Evolutionary conservation across 768 basidiomycete genomes (phyloP).

Genomic region (Galerina marginata): DNA sequence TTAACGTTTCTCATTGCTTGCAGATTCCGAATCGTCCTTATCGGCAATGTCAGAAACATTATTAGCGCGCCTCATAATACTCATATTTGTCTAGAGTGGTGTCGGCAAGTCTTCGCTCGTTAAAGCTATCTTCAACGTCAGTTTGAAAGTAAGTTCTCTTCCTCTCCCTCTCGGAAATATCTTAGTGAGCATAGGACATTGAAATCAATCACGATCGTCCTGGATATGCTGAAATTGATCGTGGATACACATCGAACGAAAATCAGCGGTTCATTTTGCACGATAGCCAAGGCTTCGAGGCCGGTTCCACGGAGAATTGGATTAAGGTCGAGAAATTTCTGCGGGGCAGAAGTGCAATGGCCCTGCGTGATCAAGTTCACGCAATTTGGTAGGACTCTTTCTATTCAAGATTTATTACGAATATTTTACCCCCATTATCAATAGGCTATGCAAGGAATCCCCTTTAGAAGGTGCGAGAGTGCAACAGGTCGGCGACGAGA

Average conservation of each 20-base stretch:
- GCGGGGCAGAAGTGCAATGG: not conserved
- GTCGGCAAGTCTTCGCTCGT: not conserved
- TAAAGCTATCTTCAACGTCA: not conserved
- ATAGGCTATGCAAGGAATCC: not conserved
- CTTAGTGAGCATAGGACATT: not conserved
- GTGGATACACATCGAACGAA: conserved; percentile 21
- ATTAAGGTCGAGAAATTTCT: not conserved
- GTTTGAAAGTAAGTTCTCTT: not conserved
- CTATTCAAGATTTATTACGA: not conserved
- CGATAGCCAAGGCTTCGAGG: conserved; percentile 34
- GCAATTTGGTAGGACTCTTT: not conserved
- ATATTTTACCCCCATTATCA: no score
- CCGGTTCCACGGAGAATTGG: conserved; percentile 21
- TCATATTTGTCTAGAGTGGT: not conserved
- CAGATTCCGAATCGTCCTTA: not conserved
- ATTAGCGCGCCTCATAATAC: not conserved
- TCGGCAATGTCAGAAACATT: not conserved
- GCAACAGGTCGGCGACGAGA: not conserved
- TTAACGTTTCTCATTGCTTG: not conserved
- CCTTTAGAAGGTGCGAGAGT: not conserved
- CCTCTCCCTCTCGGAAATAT: no score
- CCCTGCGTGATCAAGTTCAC: not conserved
- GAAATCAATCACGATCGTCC: not conserved
- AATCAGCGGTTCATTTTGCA: conserved; percentile 33
- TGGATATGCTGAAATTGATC: conserved; percentile 19